Conservation (phyloP, 2,329 filamentous ascomycete genomes). For the Microsporum canis region DNA sequence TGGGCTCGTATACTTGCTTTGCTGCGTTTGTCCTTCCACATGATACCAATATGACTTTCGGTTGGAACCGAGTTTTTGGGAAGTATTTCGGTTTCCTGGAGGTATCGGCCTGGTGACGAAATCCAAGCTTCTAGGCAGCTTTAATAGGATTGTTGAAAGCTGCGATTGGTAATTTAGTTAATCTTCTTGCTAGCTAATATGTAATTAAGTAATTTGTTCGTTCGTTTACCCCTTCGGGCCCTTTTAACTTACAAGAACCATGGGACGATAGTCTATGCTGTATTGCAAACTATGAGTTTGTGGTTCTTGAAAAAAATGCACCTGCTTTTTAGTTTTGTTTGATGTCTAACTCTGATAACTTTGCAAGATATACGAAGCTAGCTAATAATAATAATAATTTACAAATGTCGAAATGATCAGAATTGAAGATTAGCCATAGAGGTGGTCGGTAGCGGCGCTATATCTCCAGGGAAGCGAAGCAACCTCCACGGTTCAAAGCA, state of each 20-base stretch:
- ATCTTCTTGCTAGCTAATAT: neutral
- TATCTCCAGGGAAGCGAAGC: too few relatives aligned
- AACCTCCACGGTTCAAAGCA: neutral
- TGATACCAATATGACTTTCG: conserved; percentile 1
- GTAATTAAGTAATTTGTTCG: neutral
- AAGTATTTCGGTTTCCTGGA: neutral
- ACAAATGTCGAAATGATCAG: too few relatives aligned
- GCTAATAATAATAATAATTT: too few relatives aligned
- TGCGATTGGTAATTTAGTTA: neutral
- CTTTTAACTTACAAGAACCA: neutral
- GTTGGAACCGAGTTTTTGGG: neutral
- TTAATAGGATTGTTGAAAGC: neutral
- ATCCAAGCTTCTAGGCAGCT: neutral
- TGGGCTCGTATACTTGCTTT: neutral
- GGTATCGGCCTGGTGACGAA: neutral
- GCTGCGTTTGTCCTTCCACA: neutral
- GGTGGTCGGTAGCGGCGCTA: too few relatives aligned
- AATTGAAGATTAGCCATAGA: too few relatives aligned
- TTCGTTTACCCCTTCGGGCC: neutral
- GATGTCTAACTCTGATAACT: neutral
- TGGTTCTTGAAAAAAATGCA: neutral
- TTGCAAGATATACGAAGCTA: neutral
- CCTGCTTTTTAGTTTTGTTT: neutral
- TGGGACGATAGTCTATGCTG: neutral
- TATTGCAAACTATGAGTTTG: neutral